These are phyloP conservation scores for Chenopodium berlandieri DNA, from an alignment of 148 eudicot species.

Conservation along the genomic window DNA sequence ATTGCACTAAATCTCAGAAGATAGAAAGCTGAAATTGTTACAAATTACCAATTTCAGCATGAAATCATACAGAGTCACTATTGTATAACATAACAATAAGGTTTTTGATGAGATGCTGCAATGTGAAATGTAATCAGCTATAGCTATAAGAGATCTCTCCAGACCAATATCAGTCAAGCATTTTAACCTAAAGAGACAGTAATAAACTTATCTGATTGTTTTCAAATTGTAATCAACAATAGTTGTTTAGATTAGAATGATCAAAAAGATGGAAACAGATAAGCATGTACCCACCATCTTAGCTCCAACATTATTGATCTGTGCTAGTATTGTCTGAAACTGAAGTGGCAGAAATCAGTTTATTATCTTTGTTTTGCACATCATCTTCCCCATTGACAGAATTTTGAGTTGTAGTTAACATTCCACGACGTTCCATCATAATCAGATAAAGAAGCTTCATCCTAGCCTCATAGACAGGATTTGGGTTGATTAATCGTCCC, in stretches of 20 bases:
- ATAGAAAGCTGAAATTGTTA: background rate
- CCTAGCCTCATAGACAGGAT: constrained; percentile 72
- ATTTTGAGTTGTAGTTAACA: constrained; percentile 25
- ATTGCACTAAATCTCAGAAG: background rate
- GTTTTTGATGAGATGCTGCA: background rate
- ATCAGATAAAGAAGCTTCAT: constrained; percentile 86
- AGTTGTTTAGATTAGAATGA: background rate
- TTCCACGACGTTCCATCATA: constrained; percentile 63
- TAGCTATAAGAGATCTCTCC: background rate
- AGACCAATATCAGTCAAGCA: background rate
- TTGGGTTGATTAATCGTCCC: constrained; percentile 67
- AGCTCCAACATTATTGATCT: constrained; percentile 4
- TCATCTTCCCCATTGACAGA: constrained; percentile 29
- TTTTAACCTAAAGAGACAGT: background rate
- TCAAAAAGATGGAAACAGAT: background rate
- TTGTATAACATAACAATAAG: background rate
- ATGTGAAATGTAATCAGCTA: background rate
- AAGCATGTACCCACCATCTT: constrained; percentile 10
- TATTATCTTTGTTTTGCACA: constrained; percentile 14
- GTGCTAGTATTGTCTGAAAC: constrained; percentile 1
- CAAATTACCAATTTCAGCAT: background rate
- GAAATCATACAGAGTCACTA: background rate
- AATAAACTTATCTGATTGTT: background rate
- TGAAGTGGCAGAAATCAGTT: constrained; percentile 2
- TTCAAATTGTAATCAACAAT: background rate